phyloP scores from a whole-genome alignment of 2,329 filamentous ascomycete species.

The Cladosporium sp. region DNA sequence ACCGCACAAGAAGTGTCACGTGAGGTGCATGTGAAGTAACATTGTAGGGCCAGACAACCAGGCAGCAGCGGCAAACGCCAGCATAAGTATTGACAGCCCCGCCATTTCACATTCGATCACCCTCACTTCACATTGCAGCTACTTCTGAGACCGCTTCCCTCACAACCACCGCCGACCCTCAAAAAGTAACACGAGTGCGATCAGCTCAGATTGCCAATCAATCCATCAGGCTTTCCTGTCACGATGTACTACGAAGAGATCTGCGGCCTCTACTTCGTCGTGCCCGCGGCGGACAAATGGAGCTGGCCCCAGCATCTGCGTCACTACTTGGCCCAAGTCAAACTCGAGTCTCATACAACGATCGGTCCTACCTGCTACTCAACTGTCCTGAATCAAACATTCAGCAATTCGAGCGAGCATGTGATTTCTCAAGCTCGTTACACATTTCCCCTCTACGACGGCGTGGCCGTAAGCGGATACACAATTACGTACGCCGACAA shows the following conservation, averaged over 20 bases:
- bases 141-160: too few relatives aligned
- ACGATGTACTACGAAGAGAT: constrained; percentile 15
- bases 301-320: constrained; percentile 3
- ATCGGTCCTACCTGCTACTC: constrained; percentile 52
- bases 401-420: constrained; percentile 49
- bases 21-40: too few relatives aligned
- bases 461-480: constrained; percentile 63
- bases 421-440: constrained; percentile 55
- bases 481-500: constrained; percentile 56
- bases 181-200: too few relatives aligned
- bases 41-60: too few relatives aligned
- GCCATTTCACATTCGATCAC: too few relatives aligned
- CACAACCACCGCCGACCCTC: too few relatives aligned
- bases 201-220: too few relatives aligned
- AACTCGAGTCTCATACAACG: constrained; percentile 53
- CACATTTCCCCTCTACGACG: constrained; percentile 66
- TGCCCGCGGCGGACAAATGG: not conserved
- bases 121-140: too few relatives aligned
- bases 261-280: constrained; percentile 27
- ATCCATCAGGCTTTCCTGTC: too few relatives aligned
- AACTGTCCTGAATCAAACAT: constrained; percentile 53
- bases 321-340: constrained; percentile 53
- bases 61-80: too few relatives aligned
- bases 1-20: too few relatives aligned
- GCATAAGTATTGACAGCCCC: too few relatives aligned